A percentile compares a stretch with the other conserved stretches of the same genome.
Conservation (phyloP, 2,329 filamentous ascomycete species). For the Penicillium expansum region DNA sequence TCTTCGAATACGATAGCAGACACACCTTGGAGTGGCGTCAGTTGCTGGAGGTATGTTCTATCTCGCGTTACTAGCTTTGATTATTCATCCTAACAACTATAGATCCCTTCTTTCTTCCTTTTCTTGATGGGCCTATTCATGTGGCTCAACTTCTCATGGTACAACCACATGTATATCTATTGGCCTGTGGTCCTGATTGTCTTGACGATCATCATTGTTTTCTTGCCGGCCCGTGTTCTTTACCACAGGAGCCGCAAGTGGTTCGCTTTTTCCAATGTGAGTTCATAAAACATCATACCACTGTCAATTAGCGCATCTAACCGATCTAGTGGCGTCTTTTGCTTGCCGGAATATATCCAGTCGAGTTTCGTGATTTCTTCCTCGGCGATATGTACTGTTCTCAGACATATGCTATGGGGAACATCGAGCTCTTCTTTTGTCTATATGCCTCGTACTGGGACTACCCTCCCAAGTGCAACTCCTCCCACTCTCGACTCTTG, state of each 20-base stretch:
- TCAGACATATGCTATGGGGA: constrained; percentile 83
- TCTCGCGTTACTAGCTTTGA: background rate
- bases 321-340: constrained; percentile 71
- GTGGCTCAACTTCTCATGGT: constrained; percentile 83
- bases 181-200: constrained; percentile 80
- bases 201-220: constrained; percentile 65
- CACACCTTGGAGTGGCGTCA: constrained; percentile 88
- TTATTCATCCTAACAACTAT: constrained; percentile 16
- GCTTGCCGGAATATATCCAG: constrained; percentile 81
- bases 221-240: constrained; percentile 71
- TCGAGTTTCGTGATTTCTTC: constrained; percentile 97
- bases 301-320: constrained; percentile 13
- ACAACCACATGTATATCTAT: constrained; percentile 71
- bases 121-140: constrained; percentile 73
- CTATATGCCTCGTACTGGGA: constrained; percentile 79
- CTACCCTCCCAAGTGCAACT: constrained; percentile 75
- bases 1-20: constrained; percentile 91
- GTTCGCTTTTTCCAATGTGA: constrained; percentile 84
- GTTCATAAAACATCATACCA: constrained; percentile 33
- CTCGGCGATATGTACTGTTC: constrained; percentile 98
- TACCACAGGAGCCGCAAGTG: constrained; percentile 76
- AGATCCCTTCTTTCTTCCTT: constrained; percentile 80
- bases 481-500: constrained; percentile 73
- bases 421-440: constrained; percentile 91
- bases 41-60: constrained; percentile 61